Base-by-base conservation (phyloP, 192 early-diverging fungal genomes). In the Backusella luteola region DNA sequence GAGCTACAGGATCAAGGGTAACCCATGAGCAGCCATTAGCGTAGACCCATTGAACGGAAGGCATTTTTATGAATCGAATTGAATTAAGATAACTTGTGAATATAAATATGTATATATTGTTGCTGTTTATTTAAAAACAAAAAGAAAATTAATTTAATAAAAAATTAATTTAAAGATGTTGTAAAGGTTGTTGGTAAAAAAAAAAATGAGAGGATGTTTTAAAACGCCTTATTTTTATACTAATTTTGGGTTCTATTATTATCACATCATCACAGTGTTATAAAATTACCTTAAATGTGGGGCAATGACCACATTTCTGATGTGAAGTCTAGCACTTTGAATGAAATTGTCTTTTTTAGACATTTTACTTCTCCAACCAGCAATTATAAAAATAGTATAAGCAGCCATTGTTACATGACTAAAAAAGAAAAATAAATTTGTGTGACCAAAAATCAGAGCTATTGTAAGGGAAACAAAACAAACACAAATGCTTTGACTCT, bases 41-140 rank as follows among this genome's bases (percentile, higher is more conserved):
- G 67, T 69, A 69, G n/a, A 69, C 67, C 67, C 67, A 69, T 39
- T 69, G 67, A 69, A 69, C 34, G n/a, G 67, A 69, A 69, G 34
- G 34, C 67, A 69, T 69, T 36, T 34, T 39, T 34, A 38, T 56
- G 6, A 23, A 56, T 56, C 11, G 6, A 56, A 56, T 56, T 56
- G n/a, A 56, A 23, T 56, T 56, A 21, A 56, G 8, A 8, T 56
- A 19, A 23, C 11, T 56, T n/a, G 5, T 23, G 11, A 56, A 56
- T 53, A 53, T 19, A 39, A 39, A 39, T 39, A 39, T 39, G 38
- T 39, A 39, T 39, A 39, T 39, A 39, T 39, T 39, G 7, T 39
- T 12, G 38, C 3, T 39, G 17, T 6, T 53, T 53, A 53, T 53
- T 53, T 23, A 56, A 56, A 56, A 56, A 56, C 23, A 56, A n/a